Evolutionary conservation across 2,329 filamentous ascomycete species (phyloP), one percentile per base, ranked within the genome.

Genomic region (Magnaporthiopsis rhizophila): DNA sequence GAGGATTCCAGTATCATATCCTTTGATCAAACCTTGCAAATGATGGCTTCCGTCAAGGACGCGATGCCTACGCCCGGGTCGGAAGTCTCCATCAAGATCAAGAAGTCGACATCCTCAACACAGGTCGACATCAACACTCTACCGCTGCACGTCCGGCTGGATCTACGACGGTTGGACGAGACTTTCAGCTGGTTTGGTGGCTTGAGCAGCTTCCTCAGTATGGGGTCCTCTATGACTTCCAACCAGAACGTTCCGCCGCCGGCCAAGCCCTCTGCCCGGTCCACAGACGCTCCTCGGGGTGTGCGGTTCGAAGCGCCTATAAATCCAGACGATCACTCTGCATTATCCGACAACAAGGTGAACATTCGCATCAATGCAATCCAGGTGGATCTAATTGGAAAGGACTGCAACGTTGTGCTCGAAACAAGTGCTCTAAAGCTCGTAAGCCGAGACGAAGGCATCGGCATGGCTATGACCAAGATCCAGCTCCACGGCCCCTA

Each of bases 171-270:
- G 64, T 78, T 98, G 28, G 95, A 98, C 69, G 92, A 97, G 70
- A 91, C 91, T 0, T 87, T 98, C 66, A 86, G 86, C 64, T 92
- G 91, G 82, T 93, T 97, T 75, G 95, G 95, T 50, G 95, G 95
- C 0, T 79, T 99, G 58, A 97, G 93, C 74, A 92, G 92, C 68
- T 89, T 99, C 63, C 79, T 99, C 58, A 96, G 95, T 70, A 85
- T 97, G 73, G 91, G 92, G 67, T 90, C 85, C 65, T 97, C 94
- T 0, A 89, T 96, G 67, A 86, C 89, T 13, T 92, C 90, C 0
- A 89, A 63, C 53, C 36, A 28, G 13, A 45, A 85, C 66, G 83
- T 86, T n/a, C 85, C 87, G 1, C 77, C 79, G 18, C 74, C 74
- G 3, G 74, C 77, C 45, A 75, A 76, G 58, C 70, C 69, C 9